Percentiles rank a stretch among this genome's conserved stretches.
Conservation (phyloP, 495 filamentous ascomycete genomes). For the Daldinia loculata region DNA sequence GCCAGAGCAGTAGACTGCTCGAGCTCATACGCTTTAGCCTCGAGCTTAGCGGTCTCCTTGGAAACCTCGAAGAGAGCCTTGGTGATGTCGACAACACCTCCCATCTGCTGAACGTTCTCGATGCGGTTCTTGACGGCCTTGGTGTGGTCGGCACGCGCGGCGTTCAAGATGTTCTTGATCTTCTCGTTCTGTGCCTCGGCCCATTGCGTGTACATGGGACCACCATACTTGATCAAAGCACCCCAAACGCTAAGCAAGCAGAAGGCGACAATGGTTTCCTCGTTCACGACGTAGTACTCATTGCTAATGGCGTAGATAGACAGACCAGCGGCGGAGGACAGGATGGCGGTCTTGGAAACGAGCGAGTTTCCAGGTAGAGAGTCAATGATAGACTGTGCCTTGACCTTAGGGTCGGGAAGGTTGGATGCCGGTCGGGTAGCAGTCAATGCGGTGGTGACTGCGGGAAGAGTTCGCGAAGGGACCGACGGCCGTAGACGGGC, state of each 20-base stretch:
- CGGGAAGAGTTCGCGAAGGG: conserved; percentile 73
- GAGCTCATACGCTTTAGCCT: conserved; percentile 94
- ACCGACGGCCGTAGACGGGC: conserved; percentile 83
- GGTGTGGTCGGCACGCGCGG: conserved; percentile 92
- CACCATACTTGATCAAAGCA: conserved; percentile 88
- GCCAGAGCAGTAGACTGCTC: conserved; percentile 93
- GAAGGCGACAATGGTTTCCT: conserved; percentile 92
- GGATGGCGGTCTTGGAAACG: conserved; percentile 92
- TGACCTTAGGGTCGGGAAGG: conserved; percentile 89
- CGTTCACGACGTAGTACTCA: conserved; percentile 99
- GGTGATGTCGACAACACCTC: conserved; percentile 92
- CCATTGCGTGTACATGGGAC: conserved; percentile 91
- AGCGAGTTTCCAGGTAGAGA: conserved; percentile 84
- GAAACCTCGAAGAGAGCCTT: conserved; percentile 97
- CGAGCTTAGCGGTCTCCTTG: conserved; percentile 97
- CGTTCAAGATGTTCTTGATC: conserved; percentile 91
- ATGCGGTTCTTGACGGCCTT: conserved; percentile 93
- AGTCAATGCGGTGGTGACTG: conserved; percentile 71
- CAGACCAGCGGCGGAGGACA: conserved; percentile 89
- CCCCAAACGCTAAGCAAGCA: conserved; percentile 89
- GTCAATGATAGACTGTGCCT: conserved; percentile 94
- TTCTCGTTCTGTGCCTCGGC: conserved; percentile 84
- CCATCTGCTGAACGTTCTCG: conserved; percentile 90
- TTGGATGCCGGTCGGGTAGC: conserved; percentile 74
- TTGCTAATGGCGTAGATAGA: conserved; percentile 97